phyloP scores from a whole-genome alignment of 192 early-diverging fungal species.

The Coemansia sp. region DNA sequence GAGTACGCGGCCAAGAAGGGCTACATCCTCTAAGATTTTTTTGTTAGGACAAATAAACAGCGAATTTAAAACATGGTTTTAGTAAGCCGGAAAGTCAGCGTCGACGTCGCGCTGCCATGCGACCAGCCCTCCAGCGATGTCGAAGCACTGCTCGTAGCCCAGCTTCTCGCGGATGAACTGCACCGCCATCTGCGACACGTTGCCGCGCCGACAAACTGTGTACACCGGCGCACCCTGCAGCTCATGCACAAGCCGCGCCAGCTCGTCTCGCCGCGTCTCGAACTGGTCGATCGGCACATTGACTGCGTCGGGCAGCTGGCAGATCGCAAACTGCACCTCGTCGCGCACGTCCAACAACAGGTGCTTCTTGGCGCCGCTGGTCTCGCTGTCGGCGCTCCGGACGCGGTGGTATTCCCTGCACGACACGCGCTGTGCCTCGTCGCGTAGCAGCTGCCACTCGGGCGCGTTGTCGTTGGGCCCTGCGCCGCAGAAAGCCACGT shows the following conservation, averaged over 20 bases:
- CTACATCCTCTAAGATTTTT: conserved; percentile 1
- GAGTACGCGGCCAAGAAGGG: conserved; percentile 90
- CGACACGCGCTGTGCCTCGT: conserved; percentile 50
- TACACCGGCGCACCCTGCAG: conserved; percentile 62
- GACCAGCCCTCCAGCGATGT: conserved; percentile 81
- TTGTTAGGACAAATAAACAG: neutral
- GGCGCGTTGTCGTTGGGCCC: conserved; percentile 74
- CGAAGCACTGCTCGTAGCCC: conserved; percentile 66
- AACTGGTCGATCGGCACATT: conserved; percentile 60
- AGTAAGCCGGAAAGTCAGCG: conserved; percentile 79
- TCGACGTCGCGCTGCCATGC: conserved; percentile 78
- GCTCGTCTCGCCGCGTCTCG: conserved; percentile 23
- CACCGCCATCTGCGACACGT: conserved; percentile 88
- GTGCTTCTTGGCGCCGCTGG: conserved; percentile 37
- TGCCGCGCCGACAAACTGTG: conserved; percentile 85
- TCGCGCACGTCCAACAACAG: conserved; percentile 90
- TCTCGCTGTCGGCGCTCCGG: neutral
- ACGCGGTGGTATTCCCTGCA: conserved; percentile 58
- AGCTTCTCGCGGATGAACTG: conserved; percentile 63
- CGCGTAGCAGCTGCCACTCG: conserved; percentile 33
- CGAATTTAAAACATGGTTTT: no score
- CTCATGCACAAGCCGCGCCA: conserved; percentile 41
- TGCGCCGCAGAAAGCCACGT: conserved; percentile 86
- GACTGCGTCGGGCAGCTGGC: conserved; percentile 65
- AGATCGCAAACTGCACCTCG: conserved; percentile 81